Evolutionary conservation across 768 basidiomycete species (phyloP), one percentile per base, ranked within the genome.

Genomic region (Grammothele lineata): DNA sequence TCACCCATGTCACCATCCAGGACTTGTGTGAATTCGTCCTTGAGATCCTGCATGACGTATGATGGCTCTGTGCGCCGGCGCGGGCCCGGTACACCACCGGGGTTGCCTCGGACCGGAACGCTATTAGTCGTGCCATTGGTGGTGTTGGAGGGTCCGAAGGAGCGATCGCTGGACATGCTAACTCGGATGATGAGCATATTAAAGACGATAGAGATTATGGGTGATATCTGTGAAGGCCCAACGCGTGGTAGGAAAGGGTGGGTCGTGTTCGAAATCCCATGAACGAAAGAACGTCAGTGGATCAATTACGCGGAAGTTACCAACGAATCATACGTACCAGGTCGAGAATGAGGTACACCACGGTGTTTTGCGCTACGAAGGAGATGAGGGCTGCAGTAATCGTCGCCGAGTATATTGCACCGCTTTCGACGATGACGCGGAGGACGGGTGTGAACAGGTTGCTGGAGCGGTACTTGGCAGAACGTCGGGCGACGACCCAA

Each of bases 181-280:
- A 70, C 57, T 24, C 70, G 71, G 19, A 72, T 61, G 27, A 72
- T 70, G 37, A 72, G 66, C 68, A 72, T 66, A 53, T 69, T 69
- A 56, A 70, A 72, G 4, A 66, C 64, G 57, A 73, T 72, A 4
- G 65, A 68, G 43, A 71, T 71, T 43, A 70, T 67, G 15, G 67
- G 70, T 7, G 61, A 63, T 37, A 66, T 55, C 69, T 70, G 43
- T 5, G 18, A 12, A 17, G 9, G 35, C 7, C 3, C 6, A 15
- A 34, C 19, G 19, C 34, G n/a, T 6, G n/a, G 4, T 30, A 7
- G 27, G 27, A 7, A 30, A 30, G 14, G 14, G 7, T 30, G 27
- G 27, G 14, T 14, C 27, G 27, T 30, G 27, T 30, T 7, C 14
- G 27, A 14, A 14, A 14, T 30, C 8, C 8, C 27, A 14, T 30